Evolutionary conservation across 768 basidiomycete genomes (phyloP).

Genomic region (Russula ochroleuca): DNA sequence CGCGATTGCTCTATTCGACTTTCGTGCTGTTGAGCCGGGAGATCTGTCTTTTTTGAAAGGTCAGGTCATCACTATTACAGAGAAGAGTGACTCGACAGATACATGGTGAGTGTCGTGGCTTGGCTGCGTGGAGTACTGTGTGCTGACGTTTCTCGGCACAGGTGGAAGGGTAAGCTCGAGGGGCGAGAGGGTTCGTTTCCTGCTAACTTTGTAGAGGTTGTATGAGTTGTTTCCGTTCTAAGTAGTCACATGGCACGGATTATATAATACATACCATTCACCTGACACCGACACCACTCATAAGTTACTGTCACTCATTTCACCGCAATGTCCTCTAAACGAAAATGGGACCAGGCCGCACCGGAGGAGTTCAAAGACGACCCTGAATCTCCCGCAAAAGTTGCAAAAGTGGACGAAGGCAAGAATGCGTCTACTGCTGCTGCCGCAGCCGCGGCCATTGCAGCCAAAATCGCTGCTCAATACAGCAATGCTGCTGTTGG

Average conservation of each 20-base stretch:
- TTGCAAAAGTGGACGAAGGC: slow-evolving; percentile 45
- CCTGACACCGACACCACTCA: too few relatives aligned
- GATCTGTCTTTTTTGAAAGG: slow-evolving; percentile 76
- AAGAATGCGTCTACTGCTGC: slow-evolving; percentile 68
- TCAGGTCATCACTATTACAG: slow-evolving; percentile 62
- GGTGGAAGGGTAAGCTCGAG: slow-evolving; percentile 74
- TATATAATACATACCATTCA: slow-evolving; percentile 29
- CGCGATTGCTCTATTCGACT: slow-evolving; percentile 72
- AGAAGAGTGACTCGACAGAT: slow-evolving; percentile 66
- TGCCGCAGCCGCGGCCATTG: slow-evolving; percentile 79
- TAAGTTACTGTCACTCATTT: background rate
- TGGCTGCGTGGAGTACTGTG: background rate
- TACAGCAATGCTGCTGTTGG: slow-evolving; percentile 48
- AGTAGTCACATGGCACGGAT: background rate
- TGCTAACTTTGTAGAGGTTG: slow-evolving; percentile 77
- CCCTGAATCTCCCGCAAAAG: slow-evolving; percentile 40
- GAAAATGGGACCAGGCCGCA: slow-evolving; percentile 70
- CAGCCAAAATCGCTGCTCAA: slow-evolving; percentile 92
- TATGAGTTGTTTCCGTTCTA: slow-evolving; percentile 28
- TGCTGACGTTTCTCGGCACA: slow-evolving; percentile 31
- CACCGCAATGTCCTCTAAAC: slow-evolving; percentile 58
- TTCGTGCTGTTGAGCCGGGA: slow-evolving; percentile 67
- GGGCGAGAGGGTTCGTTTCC: slow-evolving; percentile 68
- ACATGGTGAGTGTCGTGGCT: slow-evolving; percentile 52
- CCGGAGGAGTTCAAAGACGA: slow-evolving; percentile 49